phyloP scores from a whole-genome alignment of 2,329 filamentous ascomycete genomes.

The Ophiosphaerella herpotricha region DNA sequence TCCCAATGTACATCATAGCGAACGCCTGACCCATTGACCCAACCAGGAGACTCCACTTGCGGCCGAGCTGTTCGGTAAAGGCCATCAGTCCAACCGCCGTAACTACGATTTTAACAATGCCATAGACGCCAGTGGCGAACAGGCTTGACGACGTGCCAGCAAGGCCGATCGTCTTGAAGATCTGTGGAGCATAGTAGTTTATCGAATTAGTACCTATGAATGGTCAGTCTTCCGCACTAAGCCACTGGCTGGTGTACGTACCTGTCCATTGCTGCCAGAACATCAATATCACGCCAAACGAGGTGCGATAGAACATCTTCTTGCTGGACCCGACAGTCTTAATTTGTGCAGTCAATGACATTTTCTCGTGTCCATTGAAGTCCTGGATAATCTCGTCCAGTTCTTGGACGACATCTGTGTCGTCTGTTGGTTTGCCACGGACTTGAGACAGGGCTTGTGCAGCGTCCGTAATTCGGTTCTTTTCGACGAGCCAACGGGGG shows the following conservation, averaged over 20 bases:
- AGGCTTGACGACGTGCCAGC: constrained; percentile 45
- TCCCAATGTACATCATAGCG: constrained; percentile 46
- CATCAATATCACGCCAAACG: constrained; percentile 51
- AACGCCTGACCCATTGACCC: constrained; percentile 51
- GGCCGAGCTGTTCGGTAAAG: constrained; percentile 52
- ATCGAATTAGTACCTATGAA: constrained; percentile 34
- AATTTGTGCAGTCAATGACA: constrained; percentile 46
- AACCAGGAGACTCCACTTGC: constrained; percentile 52
- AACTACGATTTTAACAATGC: constrained; percentile 52
- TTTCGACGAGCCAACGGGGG: constrained; percentile 60
- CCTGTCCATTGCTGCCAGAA: constrained; percentile 50
- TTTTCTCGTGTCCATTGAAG: constrained; percentile 50
- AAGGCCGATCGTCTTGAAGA: constrained; percentile 51
- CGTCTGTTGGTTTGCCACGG: constrained; percentile 42
- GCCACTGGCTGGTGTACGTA: too few species aligned
- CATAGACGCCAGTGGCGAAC: constrained; percentile 55
- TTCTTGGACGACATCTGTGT: constrained; percentile 45
- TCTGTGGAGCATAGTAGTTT: constrained; percentile 52
- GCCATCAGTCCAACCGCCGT: constrained; percentile 52
- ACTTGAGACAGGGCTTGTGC: constrained; percentile 47
- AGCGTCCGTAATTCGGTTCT: constrained; percentile 54
- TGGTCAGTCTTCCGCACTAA: too few species aligned
- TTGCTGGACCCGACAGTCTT: constrained; percentile 45
- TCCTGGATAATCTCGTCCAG: constrained; percentile 50
- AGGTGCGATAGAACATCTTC: constrained; percentile 48